A percentile compares a stretch with the other conserved stretches of the same genome.
Conservation (phyloP, 75 land plant species). For the Ceratopteris richardii region DNA sequence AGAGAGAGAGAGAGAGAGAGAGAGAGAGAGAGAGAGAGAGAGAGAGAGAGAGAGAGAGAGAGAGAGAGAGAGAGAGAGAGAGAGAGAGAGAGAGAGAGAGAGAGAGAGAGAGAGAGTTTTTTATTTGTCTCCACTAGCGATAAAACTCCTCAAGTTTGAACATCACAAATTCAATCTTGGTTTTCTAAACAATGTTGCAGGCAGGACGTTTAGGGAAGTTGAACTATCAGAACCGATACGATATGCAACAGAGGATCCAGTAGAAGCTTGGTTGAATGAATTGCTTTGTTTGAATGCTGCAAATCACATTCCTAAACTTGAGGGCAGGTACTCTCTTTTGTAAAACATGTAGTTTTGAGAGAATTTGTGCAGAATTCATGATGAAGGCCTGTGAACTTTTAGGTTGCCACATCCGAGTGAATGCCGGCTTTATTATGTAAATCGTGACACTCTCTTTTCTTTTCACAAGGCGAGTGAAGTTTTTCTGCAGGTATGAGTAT, state of each 20-base stretch:
- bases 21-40: too few species aligned
- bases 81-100: too few species aligned
- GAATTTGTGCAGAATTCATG: neutral
- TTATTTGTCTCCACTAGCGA: too few species aligned
- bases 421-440: constrained; percentile 93
- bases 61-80: neutral
- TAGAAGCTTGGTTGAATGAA: constrained; percentile 88
- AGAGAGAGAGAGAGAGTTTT: too few species aligned
- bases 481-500: constrained; percentile 77
- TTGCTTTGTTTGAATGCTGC: constrained; percentile 91
- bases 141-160: too few species aligned
- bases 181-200: too few species aligned
- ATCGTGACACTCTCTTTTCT: constrained; percentile 94
- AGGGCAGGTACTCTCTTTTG: constrained; percentile 46
- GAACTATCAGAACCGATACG: constrained; percentile 89
- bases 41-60: too few species aligned
- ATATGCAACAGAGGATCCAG: constrained; percentile 88
- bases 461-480: constrained; percentile 92
- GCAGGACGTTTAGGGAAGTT: constrained; percentile 67
- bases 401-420: constrained; percentile 77
- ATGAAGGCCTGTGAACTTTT: neutral
- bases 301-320: constrained; percentile 61
- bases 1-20: too few species aligned
- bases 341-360: too few species aligned
- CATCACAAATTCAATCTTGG: too few species aligned